Evolutionary conservation across 805 yeast genomes (phyloP).

Genomic region (Henningerozyma blattae): DNA sequence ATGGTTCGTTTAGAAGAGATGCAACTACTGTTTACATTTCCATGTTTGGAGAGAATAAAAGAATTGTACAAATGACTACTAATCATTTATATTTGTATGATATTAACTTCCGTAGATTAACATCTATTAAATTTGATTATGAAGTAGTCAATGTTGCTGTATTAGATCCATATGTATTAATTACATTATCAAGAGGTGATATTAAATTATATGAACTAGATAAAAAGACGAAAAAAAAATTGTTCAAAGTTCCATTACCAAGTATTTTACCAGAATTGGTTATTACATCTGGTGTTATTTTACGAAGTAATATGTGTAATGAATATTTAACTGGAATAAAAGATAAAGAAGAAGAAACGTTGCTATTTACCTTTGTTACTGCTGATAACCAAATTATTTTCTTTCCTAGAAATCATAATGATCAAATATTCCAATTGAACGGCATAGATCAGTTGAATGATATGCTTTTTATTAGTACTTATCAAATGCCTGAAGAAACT

Average conservation of each 20-base stretch:
- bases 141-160: constrained; percentile 55
- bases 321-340: constrained; percentile 24
- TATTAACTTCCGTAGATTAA: constrained; percentile 41
- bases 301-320: constrained; percentile 37
- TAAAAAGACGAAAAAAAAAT: constrained; percentile 23
- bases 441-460: constrained; percentile 28
- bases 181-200: constrained; percentile 61
- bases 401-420: constrained; percentile 41
- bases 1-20: constrained; percentile 51
- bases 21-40: constrained; percentile 58
- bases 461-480: constrained; percentile 27
- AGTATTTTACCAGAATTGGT: constrained; percentile 33
- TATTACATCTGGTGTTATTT: constrained; percentile 57
- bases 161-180: constrained; percentile 48
- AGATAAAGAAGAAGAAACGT: constrained; percentile 19
- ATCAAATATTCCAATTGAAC: constrained; percentile 27
- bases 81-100: constrained; percentile 52
- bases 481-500: constrained; percentile 24
- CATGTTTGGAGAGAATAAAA: constrained; percentile 39
- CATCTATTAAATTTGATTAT: constrained; percentile 40
- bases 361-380: constrained; percentile 52
- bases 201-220: constrained; percentile 43
- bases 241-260: constrained; percentile 27
- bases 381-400: constrained; percentile 66
- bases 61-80: constrained; percentile 65